Evolutionary conservation across 164 flowering plant genomes (phyloP), one percentile per base, ranked within the genome.

Genomic region (Annona cherimola): DNA sequence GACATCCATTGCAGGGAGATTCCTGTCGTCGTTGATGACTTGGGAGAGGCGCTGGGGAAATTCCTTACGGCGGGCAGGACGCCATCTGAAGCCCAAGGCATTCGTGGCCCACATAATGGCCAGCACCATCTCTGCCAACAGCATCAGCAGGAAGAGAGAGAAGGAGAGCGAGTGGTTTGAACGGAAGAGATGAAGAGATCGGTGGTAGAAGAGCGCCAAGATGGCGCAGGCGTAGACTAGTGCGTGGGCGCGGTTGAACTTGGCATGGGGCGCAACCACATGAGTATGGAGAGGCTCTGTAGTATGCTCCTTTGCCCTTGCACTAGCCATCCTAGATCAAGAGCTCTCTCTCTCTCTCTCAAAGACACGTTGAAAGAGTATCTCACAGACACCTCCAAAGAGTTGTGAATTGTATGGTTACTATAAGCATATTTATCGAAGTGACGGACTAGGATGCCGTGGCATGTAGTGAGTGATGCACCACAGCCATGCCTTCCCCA

Each of bases 191-290:
- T 14, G 44, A 20, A 55, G 40, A 4, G 41, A 41, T 41, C 68
- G 73, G 20, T 76, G 83, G 59, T 82, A 81, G 79, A 89, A 70
- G 4, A 89, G 76, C 42, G 86, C 75, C 1, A 79, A 4, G 67
- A 88, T 65, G 57, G 86, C 89, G 18, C 64, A 78, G 0, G 78
- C 11, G 83, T 86, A 88, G 50, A 85, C 63, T 0, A 75, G 65
- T 1, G 86, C 84, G 71, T 84, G 90, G 0, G 75, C 57, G 6
- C 96, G 92, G 84, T 88, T 86, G 50, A 79, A 59, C 42, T 43
- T 1, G 8, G 84, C 73, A 20, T 82, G 82, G 8, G 78, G 82
- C 4, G 74, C 68, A 61, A 74, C 78, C 35, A 70, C 55, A 14
- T 63, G 46, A 1, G 85, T 79, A 85, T 87, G 76, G 39, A 89